Percentiles rank a stretch among this genome's conserved stretches.
Evolutionary conservation across 2,329 filamentous ascomycete species (phyloP).

Genomic region (Claviceps sp.): DNA sequence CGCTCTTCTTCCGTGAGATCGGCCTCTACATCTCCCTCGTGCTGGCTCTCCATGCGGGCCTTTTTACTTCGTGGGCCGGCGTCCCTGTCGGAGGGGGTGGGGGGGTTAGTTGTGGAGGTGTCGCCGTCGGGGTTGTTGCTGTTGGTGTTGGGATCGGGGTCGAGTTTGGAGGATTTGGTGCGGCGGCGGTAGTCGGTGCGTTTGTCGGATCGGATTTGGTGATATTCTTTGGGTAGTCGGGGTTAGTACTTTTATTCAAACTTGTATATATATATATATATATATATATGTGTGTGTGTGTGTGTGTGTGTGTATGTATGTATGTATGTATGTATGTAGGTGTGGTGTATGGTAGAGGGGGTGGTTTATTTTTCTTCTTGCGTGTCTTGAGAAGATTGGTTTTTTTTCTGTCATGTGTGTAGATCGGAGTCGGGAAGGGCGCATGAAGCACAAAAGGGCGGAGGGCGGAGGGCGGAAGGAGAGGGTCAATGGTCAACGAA

Average conservation of each 20-base stretch:
- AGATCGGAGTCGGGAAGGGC: too few relatives aligned
- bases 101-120: constrained; percentile 26
- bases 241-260: neutral
- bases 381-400: too few relatives aligned
- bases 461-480: too few relatives aligned
- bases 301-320: neutral
- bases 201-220: constrained; percentile 59
- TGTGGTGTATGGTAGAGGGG: neutral
- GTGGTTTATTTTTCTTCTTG: too few relatives aligned
- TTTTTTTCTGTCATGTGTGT: too few relatives aligned
- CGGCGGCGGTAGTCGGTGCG: constrained; percentile 60
- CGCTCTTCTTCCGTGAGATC: constrained; percentile 15
- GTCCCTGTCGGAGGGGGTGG: constrained; percentile 13
- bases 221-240: constrained; percentile 43
- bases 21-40: constrained; percentile 17
- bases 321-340: neutral
- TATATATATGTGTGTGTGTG: neutral
- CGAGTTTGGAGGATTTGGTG: constrained; percentile 44
- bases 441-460: too few relatives aligned
- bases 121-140: constrained; percentile 12
- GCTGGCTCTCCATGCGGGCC: constrained; percentile 25
- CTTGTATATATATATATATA: neutral
- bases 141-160: neutral
- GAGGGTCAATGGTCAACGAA: constrained; percentile 24
- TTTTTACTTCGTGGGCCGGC: constrained; percentile 27